phyloP scores from a whole-genome alignment of 768 basidiomycete genomes.

The Boletus insuetus region DNA sequence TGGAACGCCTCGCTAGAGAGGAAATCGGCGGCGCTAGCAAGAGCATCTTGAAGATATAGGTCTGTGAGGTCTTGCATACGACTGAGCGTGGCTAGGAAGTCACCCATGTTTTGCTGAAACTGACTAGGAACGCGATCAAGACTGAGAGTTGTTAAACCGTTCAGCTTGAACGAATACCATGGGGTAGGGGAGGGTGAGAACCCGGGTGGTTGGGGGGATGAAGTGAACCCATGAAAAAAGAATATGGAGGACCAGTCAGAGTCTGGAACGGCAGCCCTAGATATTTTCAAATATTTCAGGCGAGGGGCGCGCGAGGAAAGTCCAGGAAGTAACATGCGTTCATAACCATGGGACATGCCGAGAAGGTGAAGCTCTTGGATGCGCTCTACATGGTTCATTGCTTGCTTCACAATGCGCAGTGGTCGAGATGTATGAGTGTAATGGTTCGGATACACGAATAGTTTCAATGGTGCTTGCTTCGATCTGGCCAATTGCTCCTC shows the following conservation, averaged over 20 bases:
- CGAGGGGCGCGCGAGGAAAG: neutral
- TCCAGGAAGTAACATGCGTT: too few relatives aligned
- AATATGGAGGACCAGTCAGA: neutral
- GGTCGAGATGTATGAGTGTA: too few relatives aligned
- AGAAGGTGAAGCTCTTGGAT: neutral
- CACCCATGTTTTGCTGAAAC: constrained; percentile 25
- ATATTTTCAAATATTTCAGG: neutral
- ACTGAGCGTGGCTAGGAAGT: constrained; percentile 34
- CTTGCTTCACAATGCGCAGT: neutral
- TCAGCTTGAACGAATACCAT: neutral
- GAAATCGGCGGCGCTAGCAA: constrained; percentile 14
- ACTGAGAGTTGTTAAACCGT: constrained; percentile 34
- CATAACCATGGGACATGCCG: too few relatives aligned
- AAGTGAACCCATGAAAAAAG: neutral
- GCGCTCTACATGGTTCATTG: neutral
- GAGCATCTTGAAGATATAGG: constrained; percentile 31
- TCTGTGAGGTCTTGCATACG: constrained; percentile 33
- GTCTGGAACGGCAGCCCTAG: too few relatives aligned
- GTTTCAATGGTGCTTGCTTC: neutral
- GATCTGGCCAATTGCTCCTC: neutral
- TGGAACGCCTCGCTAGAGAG: neutral
- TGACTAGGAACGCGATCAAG: constrained; percentile 22
- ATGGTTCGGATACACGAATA: neutral
- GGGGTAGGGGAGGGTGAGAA: neutral
- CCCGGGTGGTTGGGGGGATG: neutral